A percentile compares a stretch with the other conserved stretches of the same genome.
These are phyloP conservation scores for Dendrocalamus sinicus DNA, from an alignment of 176 grass and related monocot species.

Conservation along the genomic window DNA sequence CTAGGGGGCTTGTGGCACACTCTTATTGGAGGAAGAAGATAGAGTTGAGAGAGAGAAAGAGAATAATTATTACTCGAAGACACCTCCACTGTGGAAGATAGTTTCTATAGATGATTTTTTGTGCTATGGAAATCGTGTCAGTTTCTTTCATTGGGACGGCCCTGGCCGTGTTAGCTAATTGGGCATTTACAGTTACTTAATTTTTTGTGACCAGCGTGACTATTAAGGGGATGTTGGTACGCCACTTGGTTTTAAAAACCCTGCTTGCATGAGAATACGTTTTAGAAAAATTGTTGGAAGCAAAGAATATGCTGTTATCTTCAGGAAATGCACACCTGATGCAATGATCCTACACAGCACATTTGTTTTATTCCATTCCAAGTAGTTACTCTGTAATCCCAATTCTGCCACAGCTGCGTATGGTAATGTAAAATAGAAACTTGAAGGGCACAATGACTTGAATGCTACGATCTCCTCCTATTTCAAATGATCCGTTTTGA, in stretches of 20 bases:
- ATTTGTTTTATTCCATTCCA: background rate
- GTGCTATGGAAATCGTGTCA: too few relatives aligned
- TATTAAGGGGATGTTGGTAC: constrained; percentile 28
- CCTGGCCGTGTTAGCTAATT: background rate
- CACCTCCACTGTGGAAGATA: too few relatives aligned
- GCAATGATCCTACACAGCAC: constrained; percentile 27
- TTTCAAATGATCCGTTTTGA: constrained; percentile 4
- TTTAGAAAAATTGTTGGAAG: background rate
- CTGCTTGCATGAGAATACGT: background rate
- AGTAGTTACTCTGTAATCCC: constrained; percentile 1
- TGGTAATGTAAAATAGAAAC: background rate
- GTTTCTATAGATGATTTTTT: too few relatives aligned
- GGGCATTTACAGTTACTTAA: background rate
- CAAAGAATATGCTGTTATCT: background rate
- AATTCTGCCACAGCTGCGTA: background rate
- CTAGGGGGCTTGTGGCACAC: too few relatives aligned
- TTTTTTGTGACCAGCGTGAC: background rate
- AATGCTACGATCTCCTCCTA: background rate
- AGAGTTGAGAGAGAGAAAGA: too few relatives aligned
- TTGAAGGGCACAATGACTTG: background rate
- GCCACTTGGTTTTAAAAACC: background rate
- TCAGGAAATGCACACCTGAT: background rate
- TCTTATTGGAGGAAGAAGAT: too few relatives aligned
- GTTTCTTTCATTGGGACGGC: too few relatives aligned
- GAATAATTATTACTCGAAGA: too few relatives aligned